These are phyloP conservation scores for Sarocladium oryzae DNA, from an alignment of 2,329 filamentous ascomycete species.

Conservation along the genomic window DNA sequence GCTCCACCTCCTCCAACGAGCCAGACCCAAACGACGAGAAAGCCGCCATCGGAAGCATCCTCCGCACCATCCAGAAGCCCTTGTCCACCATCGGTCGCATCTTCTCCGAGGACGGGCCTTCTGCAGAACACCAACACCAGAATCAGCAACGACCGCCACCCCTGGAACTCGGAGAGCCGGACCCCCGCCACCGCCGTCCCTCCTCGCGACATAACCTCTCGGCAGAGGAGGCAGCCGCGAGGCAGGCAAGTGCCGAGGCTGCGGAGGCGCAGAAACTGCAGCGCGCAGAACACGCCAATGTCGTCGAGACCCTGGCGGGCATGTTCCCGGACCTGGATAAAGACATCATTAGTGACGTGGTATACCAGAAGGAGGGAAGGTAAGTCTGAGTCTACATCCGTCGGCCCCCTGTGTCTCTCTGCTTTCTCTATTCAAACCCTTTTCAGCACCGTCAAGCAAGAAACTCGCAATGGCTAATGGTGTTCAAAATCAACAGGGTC, in stretches of 20 bases:
- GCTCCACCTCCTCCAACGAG: constrained; percentile 46
- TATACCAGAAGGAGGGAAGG: constrained; percentile 91
- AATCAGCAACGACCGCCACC: constrained; percentile 21
- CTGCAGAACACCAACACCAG: constrained; percentile 13
- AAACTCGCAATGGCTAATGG: not conserved
- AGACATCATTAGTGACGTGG: constrained; percentile 94
- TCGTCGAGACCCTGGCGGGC: constrained; percentile 87
- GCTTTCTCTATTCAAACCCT: too few relatives aligned
- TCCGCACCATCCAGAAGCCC: constrained; percentile 86
- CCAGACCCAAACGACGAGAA: constrained; percentile 58
- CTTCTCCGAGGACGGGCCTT: constrained; percentile 64
- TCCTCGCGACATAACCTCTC: constrained; percentile 43
- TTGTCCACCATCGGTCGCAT: constrained; percentile 90
- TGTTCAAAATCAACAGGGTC: constrained; percentile 45
- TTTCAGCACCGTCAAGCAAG: too few relatives aligned
- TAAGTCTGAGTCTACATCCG: constrained; percentile 43
- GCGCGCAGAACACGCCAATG: constrained; percentile 76
- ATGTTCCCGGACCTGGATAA: constrained; percentile 97
- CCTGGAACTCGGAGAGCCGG: constrained; percentile 15
- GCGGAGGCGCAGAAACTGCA: constrained; percentile 82
- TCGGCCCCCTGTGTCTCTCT: too few relatives aligned
- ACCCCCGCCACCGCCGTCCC: constrained; percentile 24
- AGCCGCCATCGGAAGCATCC: constrained; percentile 73
- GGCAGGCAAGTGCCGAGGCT: constrained; percentile 83
- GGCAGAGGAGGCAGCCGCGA: constrained; percentile 80